Evolutionary conservation across 129 eudicot species (phyloP), one percentile per base, ranked within the genome.

Genomic region (Pulicaria dysenterica): DNA sequence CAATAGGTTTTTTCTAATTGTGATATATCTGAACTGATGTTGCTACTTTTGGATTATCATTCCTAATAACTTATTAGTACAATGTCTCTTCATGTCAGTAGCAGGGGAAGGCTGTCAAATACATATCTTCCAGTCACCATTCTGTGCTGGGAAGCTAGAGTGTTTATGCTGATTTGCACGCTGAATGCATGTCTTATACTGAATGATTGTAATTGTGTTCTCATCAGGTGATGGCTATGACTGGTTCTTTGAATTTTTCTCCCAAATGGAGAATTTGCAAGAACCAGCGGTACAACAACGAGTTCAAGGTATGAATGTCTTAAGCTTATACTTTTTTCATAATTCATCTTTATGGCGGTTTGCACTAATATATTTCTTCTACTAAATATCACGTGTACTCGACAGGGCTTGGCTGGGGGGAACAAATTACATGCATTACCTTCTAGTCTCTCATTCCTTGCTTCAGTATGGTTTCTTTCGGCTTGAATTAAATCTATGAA

Each of bases 241-340:
- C 89, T 72, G 86, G 92, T 85, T 85, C 90, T 64, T 79, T 89
- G 78, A 95, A 85, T 66, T 61, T 83, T 48, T 89, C 90, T 73
- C 85, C 68, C 47, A 77, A 80, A 63, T 74, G 81, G 64, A 92
- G 92, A 59, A 77, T 84, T 54, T 80, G 83, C 86, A 85, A 79
- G 83, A 87, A 69, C 82, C 88, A 83, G 75, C 75, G 31, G 19
- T 60, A 73, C 81, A 67, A 24, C 50, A 87, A 88, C 34, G 85
- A 82, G 48, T 73, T 79, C 58, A 78, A 73, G 84, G 98, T 89
- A 77, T 58, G 12, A 12, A 46, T 44, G 19, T 34, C 10, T 40
- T 1, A 6, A 34, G 50, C 15, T 5, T 24, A 8, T 17, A 7
- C 39, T 10, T 45, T 36, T 56, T 14, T 38, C 2, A 49, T 10